Base-by-base conservation (phyloP, 2,329 filamentous ascomycete species). In the Sporothrix variecibatus region DNA sequence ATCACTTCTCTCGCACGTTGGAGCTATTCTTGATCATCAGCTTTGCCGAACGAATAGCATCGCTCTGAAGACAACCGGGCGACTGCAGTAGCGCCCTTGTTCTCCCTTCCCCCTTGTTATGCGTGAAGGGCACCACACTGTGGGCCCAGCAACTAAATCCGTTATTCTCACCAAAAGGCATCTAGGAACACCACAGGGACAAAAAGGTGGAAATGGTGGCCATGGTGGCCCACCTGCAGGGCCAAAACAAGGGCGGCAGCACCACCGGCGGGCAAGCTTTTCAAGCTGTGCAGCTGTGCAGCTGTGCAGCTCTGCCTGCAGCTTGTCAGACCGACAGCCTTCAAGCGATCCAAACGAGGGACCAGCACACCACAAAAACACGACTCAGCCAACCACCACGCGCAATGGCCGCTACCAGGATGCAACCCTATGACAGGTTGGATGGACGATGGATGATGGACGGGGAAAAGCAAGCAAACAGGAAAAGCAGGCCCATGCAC, bases 381-480 rank as follows among this genome's bases (percentile, higher is more conserved):
- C 38, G 38, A 67, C 11, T 46, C 62, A 65, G 60, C 60, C 60
- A 43, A 67, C 38, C n/a, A 67, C 62, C 62, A 28, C 38, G n/a
- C 34, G 62, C 34, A 23, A 26, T 60, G 34, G 60, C 60, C 34
- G 62, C 62, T 38, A 43, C 12, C 11, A n/a, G 23, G 15, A 15
- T 28, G 38, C 62, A 43, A 67, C 62, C 62, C 62, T 65, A 46
- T 46, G 23, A 46, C 62, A 46, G 60, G 34, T 20, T 23, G 38
- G 62, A 28, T 26, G 38, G 62, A 46, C 62, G 62, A 46, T 49
- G 43, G 43, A 4, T n/a, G n/a, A 51, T 6, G n/a, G n/a, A 51
- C 2, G 46, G 15, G 12, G 7, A 28, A n/a, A 23, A 34, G 20
- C 34, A 40, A 64, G 34, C 5, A 62, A 31, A 38, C 38, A n/a